Evolutionary conservation across 2,329 filamentous ascomycete species (phyloP).

Genomic region (Talaromyces sp.): DNA sequence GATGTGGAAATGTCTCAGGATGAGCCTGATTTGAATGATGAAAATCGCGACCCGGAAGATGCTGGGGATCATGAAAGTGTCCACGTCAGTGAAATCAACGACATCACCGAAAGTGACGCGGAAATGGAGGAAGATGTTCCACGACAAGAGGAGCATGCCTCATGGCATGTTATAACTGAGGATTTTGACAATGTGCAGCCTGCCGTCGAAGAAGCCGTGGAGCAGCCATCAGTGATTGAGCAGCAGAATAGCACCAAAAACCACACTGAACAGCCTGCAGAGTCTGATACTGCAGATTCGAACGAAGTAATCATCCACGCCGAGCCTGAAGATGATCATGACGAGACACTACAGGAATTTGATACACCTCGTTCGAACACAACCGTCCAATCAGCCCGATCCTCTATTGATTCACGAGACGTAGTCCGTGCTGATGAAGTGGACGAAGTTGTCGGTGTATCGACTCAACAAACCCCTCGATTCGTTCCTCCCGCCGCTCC

Average conservation of each 20-base stretch:
- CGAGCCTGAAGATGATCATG: slow-evolving; percentile 3
- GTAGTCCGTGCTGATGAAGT: slow-evolving; percentile 8
- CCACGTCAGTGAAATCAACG: not conserved
- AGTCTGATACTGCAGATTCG: not conserved
- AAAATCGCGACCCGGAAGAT: not conserved
- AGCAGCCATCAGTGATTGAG: not conserved
- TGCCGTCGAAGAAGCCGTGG: not conserved
- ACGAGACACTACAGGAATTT: slow-evolving; percentile 1
- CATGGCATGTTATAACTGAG: not conserved
- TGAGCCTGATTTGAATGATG: slow-evolving; percentile 1
- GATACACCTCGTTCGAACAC: not conserved
- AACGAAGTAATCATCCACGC: not conserved
- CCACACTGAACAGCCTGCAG: not conserved
- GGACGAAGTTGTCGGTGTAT: not conserved
- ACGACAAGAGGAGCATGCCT: not conserved
- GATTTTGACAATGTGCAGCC: not conserved
- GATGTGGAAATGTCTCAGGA: slow-evolving; percentile 6
- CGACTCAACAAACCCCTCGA: not conserved
- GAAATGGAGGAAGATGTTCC: slow-evolving; percentile 10
- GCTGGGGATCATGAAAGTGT: not conserved
- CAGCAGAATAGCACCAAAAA: not conserved
- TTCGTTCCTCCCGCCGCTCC: slow-evolving; percentile 21
- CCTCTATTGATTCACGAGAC: slow-evolving; percentile 7
- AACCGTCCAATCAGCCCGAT: not conserved
- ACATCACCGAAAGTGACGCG: not conserved